Percentiles rank a stretch among this genome's conserved stretches.
Conservation (phyloP, 192 early-diverging fungal species). For the Spinellus fusiger region DNA sequence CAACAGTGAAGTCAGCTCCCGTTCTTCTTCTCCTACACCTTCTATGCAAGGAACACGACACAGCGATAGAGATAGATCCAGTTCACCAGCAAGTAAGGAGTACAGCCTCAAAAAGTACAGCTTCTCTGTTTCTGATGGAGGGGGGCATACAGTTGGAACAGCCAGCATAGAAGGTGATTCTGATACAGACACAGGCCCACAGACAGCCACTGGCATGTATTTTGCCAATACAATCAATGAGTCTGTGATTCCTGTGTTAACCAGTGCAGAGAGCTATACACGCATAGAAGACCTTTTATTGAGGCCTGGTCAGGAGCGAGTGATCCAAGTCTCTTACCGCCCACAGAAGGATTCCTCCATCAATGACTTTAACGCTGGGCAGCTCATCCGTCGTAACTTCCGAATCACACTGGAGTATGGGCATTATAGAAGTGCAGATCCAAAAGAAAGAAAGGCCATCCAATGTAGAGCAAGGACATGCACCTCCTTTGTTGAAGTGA, state of each 20-base stretch:
- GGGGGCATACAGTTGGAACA: not conserved
- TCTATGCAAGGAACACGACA: not conserved
- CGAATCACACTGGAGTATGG: constrained; percentile 63
- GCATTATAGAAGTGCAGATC: constrained; percentile 27
- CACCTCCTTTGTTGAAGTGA: constrained; percentile 86
- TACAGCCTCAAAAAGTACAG: not conserved
- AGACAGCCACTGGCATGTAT: not conserved
- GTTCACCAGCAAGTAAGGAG: not conserved
- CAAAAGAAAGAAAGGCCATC: constrained; percentile 68
- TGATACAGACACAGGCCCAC: constrained; percentile 7
- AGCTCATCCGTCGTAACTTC: constrained; percentile 61
- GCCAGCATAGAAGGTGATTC: constrained; percentile 1
- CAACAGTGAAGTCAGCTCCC: constrained; percentile 40
- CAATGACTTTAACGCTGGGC: constrained; percentile 65
- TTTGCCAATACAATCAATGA: constrained; percentile 1
- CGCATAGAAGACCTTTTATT: constrained; percentile 85
- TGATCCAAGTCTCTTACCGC: constrained; percentile 73
- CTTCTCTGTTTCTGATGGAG: too few species aligned
- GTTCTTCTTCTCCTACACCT: constrained; percentile 39
- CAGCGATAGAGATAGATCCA: constrained; percentile 14
- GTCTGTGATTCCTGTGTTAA: not conserved
- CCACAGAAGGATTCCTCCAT: constrained; percentile 60
- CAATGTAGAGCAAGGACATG: constrained; percentile 89
- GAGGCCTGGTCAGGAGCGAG: constrained; percentile 77
- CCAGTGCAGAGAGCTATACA: constrained; percentile 30